A percentile compares a stretch with the other conserved stretches of the same genome.
phyloP scores from a whole-genome alignment of 2,329 filamentous ascomycete genomes.

The Hirsutella rhossiliensis region DNA sequence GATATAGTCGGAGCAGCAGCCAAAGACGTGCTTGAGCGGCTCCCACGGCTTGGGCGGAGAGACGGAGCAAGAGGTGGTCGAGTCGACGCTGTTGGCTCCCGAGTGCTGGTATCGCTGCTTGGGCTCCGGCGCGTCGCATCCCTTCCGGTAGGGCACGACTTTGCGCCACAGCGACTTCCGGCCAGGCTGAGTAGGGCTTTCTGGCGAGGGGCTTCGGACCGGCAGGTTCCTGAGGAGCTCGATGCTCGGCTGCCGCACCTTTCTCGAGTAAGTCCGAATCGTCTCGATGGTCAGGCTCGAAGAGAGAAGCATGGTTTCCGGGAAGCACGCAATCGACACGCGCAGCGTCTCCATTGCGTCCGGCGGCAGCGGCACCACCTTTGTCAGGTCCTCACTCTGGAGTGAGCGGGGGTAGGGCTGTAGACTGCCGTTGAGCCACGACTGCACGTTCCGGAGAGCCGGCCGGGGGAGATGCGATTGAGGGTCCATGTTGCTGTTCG shows the following conservation, averaged over 20 bases:
- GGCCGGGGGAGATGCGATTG: conserved; percentile 21
- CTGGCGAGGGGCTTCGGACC: conserved; percentile 7
- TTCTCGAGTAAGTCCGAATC: conserved; percentile 42
- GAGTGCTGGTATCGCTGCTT: conserved; percentile 1
- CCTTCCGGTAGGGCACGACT: conserved; percentile 18
- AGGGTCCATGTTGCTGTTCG: conserved; percentile 14
- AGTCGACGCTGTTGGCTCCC: conserved; percentile 3
- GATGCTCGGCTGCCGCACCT: conserved; percentile 29
- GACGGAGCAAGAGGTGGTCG: conserved; percentile 6
- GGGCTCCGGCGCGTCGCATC: conserved; percentile 4
- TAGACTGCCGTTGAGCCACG: conserved; percentile 21
- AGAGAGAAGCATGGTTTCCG: conserved; percentile 45
- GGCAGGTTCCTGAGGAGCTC: conserved; percentile 11
- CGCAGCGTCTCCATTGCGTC: conserved; percentile 41
- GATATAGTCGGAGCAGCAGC: conserved; percentile 37
- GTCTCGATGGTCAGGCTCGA: conserved; percentile 44
- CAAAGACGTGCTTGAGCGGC: conserved; percentile 39
- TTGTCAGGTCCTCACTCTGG: conserved; percentile 22
- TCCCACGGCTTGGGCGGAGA: conserved; percentile 25
- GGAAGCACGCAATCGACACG: conserved; percentile 43
- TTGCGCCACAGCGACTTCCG: conserved; percentile 24
- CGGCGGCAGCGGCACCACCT: conserved; percentile 35
- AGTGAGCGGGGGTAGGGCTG: conserved; percentile 16
- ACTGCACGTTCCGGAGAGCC: conserved; percentile 21
- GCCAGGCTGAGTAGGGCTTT: conserved; percentile 5